Evolutionary conservation across 1,139 yeast species (phyloP), one percentile per base, ranked within the genome.

Genomic region (Candida glucosophila): DNA sequence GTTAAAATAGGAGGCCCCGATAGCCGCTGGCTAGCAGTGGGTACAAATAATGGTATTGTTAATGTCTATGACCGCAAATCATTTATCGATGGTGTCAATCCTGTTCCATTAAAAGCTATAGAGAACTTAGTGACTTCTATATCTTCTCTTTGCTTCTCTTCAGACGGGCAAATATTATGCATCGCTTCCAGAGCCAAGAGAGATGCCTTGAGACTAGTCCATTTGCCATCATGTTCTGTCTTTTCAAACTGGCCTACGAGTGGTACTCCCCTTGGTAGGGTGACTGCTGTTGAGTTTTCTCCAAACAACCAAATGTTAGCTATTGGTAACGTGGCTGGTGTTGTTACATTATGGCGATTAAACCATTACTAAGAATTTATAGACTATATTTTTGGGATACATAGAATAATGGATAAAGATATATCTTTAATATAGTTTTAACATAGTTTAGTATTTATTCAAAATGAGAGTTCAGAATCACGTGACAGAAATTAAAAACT

Each of bases 171-270:
- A 51, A 55, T 92, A 14, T 60, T 92, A 33, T 80, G 85, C 39
- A 69, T 88, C 41, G 93, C 95, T 0, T 80, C 94, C 5, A 67
- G 93, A 41, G 90, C 81, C 5, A 76, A 79, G 56, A 74, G 80
- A 44, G 97, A 92, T 51, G 85, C 95, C 1, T 60, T 92, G 36
- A 71, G 88, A 43, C 52, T 92, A 37, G 90, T 86, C 9, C 98
- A 92, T 46, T 55, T 90, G 32, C 95, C 97, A 8, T 68, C 86
- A 7, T 86, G 90, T 34, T 72, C 83, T 8, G 95, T 83, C 3
- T 92, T 77, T 53, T 67, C 77, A 29, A 92, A 92, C 60, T 92
- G 98, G 98, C 99, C 99, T 12, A 90, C 97, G 3, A 77, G 90
- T 30, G 90, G 86, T 6, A 88, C 99, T 0, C 98, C 98, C 4